Conservation (phyloP, 129 eudicot genomes). For the Chrysanthemum makinoi region DNA sequence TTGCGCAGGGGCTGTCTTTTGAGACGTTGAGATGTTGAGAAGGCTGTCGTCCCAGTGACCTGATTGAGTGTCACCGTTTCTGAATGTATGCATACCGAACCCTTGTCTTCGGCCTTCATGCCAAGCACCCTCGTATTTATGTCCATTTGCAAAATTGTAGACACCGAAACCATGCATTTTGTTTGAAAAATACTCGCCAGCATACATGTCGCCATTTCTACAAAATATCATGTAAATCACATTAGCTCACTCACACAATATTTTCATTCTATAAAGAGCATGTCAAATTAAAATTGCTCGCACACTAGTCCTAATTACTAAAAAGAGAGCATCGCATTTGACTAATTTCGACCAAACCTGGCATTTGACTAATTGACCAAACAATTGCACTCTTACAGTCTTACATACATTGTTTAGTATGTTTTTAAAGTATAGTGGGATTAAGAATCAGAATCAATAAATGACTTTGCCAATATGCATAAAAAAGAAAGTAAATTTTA, state of each 20-base stretch:
- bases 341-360: too few species aligned
- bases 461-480: background rate
- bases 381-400: too few species aligned
- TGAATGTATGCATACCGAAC: slow-evolving; percentile 70
- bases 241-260: slow-evolving; percentile 9
- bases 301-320: too few species aligned
- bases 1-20: slow-evolving; percentile 15
- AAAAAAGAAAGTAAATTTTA: background rate
- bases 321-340: too few species aligned
- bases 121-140: slow-evolving; percentile 84
- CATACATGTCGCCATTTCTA: slow-evolving; percentile 72
- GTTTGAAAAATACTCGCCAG: slow-evolving; percentile 80
- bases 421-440: background rate
- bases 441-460: background rate
- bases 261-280: background rate
- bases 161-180: slow-evolving; percentile 79
- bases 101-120: slow-evolving; percentile 91
- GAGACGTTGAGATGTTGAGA: slow-evolving; percentile 44
- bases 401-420: background rate
- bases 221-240: slow-evolving; percentile 19
- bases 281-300: too few species aligned
- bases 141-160: slow-evolving; percentile 65
- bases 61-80: slow-evolving; percentile 69
- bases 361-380: too few species aligned
- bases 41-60: slow-evolving; percentile 80